Base-by-base conservation (phyloP, 2,329 filamentous ascomycete genomes). In the Xylariaceae sp. region DNA sequence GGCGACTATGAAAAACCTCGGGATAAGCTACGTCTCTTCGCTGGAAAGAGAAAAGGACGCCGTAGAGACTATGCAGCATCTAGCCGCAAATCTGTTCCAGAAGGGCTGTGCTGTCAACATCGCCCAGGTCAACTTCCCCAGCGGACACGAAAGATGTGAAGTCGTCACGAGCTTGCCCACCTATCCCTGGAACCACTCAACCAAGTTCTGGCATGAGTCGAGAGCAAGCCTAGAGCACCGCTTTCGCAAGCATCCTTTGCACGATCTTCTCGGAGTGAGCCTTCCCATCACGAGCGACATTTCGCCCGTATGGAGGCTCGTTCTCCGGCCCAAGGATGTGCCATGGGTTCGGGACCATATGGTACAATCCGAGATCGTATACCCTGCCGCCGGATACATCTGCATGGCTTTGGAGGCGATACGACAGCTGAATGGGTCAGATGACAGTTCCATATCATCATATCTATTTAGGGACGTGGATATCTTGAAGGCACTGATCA, bases 161-260 rank as follows among this genome's bases (percentile, higher is more conserved):
- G 41, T 51, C 1, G 39, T 57, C 6, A 43, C 48, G 1, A 45
- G 55, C 22, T 40, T 62, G 4, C 60, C 60, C 0, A 22, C 54
- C 2, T 62, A 61, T 40, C 51, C 57, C 7, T 62, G 58, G 58
- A 60, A 61, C 40, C 59, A 62, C 40, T 38, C 36, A 0, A 46
- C 19, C 1, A 14, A 38, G 1, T 47, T 52, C 42, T 61, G 59
- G 60, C 18, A 39, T 1, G 60, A 62, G 16, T 6, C 59, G 4
- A 42, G 54, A n/a, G n/a, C 45, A 16, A 60, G 48, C 16, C 33
- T 17, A 9, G 55, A 50, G 14, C 36, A 49, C 18, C 45, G 59
- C 0, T 31, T 48, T 16, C 41, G 57, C 2, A 47, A 28, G 1
- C 33, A 56, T n/a, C 38, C 48, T 2, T 17, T 40, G 6, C 54